Conservation (phyloP, 768 basidiomycete species). For the Hirschioporus abietinus region DNA sequence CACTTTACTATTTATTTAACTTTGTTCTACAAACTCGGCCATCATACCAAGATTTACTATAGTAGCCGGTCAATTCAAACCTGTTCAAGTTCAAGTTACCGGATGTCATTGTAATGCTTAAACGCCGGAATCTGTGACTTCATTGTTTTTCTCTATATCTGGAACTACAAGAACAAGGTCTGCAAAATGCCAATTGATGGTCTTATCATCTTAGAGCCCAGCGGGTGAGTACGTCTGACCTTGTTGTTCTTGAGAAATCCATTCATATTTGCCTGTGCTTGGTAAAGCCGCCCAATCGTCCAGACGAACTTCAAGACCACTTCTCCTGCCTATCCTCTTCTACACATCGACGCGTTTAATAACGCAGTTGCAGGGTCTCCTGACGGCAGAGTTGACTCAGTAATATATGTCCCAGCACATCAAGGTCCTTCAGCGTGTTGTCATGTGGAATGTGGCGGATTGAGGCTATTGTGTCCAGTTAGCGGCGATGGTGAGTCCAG, state of each 20-base stretch:
- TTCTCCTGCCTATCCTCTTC: slow-evolving; percentile 69
- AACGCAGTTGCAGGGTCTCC: slow-evolving; percentile 56
- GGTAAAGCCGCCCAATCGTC: slow-evolving; percentile 59
- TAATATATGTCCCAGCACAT: slow-evolving; percentile 58
- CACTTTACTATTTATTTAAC: no score
- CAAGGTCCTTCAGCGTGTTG: slow-evolving; percentile 70
- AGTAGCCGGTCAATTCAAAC: no score
- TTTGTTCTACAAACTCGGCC: no score
- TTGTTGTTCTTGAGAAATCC: neutral
- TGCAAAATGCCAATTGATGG: slow-evolving; percentile 70
- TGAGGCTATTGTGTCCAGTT: slow-evolving; percentile 75
- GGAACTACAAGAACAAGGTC: no score
- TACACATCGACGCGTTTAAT: slow-evolving; percentile 85
- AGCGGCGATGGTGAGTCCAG: slow-evolving; percentile 71
- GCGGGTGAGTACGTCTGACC: slow-evolving; percentile 46
- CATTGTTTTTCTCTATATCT: no score
- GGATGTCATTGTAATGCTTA: no score
- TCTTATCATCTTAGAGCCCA: slow-evolving; percentile 69
- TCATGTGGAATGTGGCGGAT: slow-evolving; percentile 70
- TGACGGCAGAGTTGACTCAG: slow-evolving; percentile 62
- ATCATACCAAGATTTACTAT: no score
- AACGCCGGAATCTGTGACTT: no score
- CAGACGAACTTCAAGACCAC: slow-evolving; percentile 85
- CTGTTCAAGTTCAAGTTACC: no score
- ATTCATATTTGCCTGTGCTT: neutral